A percentile compares a stretch with the other conserved stretches of the same genome.
These are phyloP conservation scores for Aspergillus mulundensis DNA, from an alignment of 495 filamentous ascomycete genomes.

Conservation along the genomic window DNA sequence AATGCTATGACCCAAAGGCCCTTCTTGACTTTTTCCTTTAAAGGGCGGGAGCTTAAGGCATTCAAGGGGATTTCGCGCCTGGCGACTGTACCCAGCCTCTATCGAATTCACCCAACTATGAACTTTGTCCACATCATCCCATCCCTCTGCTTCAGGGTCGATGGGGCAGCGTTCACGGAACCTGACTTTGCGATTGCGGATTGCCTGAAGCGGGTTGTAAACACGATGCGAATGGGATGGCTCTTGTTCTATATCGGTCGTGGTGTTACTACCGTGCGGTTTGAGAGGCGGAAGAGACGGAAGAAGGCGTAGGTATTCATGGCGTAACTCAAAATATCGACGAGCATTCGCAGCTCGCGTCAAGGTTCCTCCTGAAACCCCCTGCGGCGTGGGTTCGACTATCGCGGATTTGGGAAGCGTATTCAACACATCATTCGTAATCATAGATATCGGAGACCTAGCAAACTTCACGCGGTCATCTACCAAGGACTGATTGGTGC, in stretches of 20 bases:
- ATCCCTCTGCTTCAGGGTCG: slow-evolving; percentile 68
- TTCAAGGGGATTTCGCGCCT: slow-evolving; percentile 40
- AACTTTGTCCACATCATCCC: slow-evolving; percentile 65
- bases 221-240: slow-evolving; percentile 47
- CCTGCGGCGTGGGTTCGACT: slow-evolving; percentile 42
- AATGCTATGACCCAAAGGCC: slow-evolving; percentile 12
- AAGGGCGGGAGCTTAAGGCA: slow-evolving; percentile 56
- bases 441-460: neutral
- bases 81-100: slow-evolving; percentile 42
- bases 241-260: neutral
- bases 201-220: slow-evolving; percentile 85
- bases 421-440: slow-evolving; percentile 19
- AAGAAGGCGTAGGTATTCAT: slow-evolving; percentile 74
- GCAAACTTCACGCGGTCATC: slow-evolving; percentile 11
- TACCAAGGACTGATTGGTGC: slow-evolving; percentile 14
- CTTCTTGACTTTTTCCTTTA: slow-evolving; percentile 25
- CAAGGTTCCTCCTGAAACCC: slow-evolving; percentile 74
- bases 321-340: slow-evolving; percentile 70
- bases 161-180: slow-evolving; percentile 67
- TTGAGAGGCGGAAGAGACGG: slow-evolving; percentile 65
- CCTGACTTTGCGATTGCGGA: slow-evolving; percentile 78
- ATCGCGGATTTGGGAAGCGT: slow-evolving; percentile 30
- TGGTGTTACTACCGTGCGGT: slow-evolving; percentile 6
- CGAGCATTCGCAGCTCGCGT: slow-evolving; percentile 74
- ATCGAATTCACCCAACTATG: slow-evolving; percentile 71